Conservation (phyloP, 2,329 filamentous ascomycete genomes). For the Aspergillus pseudotamarii region DNA sequence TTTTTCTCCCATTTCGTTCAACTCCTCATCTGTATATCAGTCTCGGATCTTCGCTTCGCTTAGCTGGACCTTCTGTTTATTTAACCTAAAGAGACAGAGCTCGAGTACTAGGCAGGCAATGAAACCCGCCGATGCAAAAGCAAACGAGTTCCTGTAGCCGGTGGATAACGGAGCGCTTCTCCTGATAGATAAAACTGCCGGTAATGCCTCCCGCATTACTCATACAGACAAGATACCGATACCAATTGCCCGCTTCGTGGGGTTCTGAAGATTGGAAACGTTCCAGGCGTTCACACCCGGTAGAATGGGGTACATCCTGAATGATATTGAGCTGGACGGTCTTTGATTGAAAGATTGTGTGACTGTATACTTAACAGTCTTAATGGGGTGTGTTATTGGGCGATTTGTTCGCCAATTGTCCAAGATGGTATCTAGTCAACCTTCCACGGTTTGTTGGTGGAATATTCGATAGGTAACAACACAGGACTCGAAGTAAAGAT, state of each 20-base stretch:
- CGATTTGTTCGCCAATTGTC: conserved; percentile 3
- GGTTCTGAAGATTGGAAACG: conserved; percentile 42
- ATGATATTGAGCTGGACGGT: neutral
- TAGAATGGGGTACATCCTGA: conserved; percentile 45
- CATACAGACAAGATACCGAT: conserved; percentile 47
- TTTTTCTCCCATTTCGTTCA: neutral
- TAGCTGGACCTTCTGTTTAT: neutral
- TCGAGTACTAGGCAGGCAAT: conserved; percentile 8
- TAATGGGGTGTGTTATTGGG: conserved; percentile 41
- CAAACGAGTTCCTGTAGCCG: conserved; percentile 37
- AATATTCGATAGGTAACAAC: conserved; percentile 21
- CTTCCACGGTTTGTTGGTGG: conserved; percentile 15
- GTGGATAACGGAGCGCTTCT: conserved; percentile 35
- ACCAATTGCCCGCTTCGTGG: conserved; percentile 46
- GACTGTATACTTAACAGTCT: conserved; percentile 32
- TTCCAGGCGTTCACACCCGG: conserved; percentile 49
- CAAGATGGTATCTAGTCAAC: conserved; percentile 16
- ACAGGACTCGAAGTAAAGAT: conserved; percentile 19
- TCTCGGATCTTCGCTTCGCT: neutral
- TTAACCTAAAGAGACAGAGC: neutral
- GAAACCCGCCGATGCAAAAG: conserved; percentile 29
- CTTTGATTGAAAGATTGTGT: neutral
- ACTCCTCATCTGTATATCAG: neutral
- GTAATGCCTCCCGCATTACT: conserved; percentile 45
- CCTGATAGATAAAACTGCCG: conserved; percentile 38